These are phyloP conservation scores for Talaromyces pinophilus DNA, from an alignment of 2,329 filamentous ascomycete genomes.

Conservation along the genomic window DNA sequence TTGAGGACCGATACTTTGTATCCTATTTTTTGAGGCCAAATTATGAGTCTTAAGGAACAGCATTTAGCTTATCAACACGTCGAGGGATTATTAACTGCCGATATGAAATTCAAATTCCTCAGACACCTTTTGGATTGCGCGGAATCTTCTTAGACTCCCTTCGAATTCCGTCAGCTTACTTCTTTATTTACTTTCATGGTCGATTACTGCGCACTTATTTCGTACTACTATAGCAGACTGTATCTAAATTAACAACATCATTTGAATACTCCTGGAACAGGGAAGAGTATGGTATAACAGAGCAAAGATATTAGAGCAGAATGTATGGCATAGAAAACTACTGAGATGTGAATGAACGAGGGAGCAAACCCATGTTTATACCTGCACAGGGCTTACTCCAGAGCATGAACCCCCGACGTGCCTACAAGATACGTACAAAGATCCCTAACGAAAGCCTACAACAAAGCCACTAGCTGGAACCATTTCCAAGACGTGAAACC, in stretches of 20 bases:
- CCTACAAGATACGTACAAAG: neutral
- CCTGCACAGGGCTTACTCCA: neutral
- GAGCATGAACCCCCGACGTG: neutral
- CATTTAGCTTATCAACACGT: neutral
- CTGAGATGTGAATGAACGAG: neutral
- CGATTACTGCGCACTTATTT: neutral
- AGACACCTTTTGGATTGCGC: neutral
- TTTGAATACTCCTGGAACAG: neutral
- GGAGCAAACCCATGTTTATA: neutral
- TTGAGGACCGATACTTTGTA: slow-evolving; percentile 8
- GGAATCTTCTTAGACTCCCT: neutral
- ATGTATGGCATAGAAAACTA: neutral
- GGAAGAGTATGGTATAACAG: neutral
- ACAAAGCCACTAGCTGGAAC: neutral
- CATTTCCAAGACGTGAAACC: neutral
- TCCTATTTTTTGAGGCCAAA: slow-evolving; percentile 9
- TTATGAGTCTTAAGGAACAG: neutral
- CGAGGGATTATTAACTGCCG: neutral
- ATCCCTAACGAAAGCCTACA: neutral
- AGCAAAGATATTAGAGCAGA: neutral
- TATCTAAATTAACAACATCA: neutral
- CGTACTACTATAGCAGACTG: neutral
- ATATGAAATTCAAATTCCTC: neutral
- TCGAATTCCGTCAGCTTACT: neutral
- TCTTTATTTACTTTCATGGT: neutral